A percentile compares a stretch with the other conserved stretches of the same genome.
Evolutionary conservation across 352 stramenopile genomes (phyloP).

Genomic region (Globisporangium splendens): DNA sequence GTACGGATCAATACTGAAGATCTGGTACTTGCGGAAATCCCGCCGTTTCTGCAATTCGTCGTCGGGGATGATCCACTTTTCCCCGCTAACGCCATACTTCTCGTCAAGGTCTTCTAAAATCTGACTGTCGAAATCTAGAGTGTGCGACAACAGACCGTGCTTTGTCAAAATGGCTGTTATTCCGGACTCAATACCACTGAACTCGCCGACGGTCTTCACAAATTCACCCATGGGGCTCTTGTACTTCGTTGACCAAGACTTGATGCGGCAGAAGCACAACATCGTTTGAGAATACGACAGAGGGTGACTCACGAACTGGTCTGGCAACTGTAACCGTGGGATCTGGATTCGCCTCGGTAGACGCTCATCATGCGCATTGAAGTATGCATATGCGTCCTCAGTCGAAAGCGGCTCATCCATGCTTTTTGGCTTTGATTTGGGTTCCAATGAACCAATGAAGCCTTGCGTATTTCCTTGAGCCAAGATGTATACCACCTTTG

Average conservation of each 20-base stretch:
- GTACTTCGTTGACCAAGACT: constrained; percentile 55
- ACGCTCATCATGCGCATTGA: constrained; percentile 62
- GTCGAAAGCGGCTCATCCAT: constrained; percentile 26
- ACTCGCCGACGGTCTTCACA: constrained; percentile 72
- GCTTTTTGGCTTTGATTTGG: constrained; percentile 43
- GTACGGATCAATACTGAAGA: constrained; percentile 98
- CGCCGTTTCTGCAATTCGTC: constrained; percentile 81
- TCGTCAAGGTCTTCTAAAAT: constrained; percentile 72
- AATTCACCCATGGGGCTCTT: constrained; percentile 70
- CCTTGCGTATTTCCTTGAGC: constrained; percentile 47
- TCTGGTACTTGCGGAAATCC: constrained; percentile 88
- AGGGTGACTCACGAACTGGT: constrained; percentile 59
- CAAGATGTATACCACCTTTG: constrained; percentile 68
- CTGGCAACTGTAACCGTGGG: constrained; percentile 56
- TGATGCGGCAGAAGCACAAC: constrained; percentile 72
- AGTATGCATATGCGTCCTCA: constrained; percentile 65
- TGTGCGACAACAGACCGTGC: constrained; percentile 83
- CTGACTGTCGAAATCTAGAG: constrained; percentile 54
- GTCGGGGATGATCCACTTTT: constrained; percentile 75
- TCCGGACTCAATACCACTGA: constrained; percentile 86
- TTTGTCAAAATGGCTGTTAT: constrained; percentile 90
- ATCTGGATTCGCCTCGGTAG: constrained; percentile 73
- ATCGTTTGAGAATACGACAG: constrained; percentile 63
- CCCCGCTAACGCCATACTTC: constrained; percentile 62
- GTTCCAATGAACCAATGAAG: constrained; percentile 61